Percentiles rank a stretch among this genome's conserved stretches.
Conservation (phyloP, 176 grass and related monocot genomes). For the Chrysopogon serrulatus region DNA sequence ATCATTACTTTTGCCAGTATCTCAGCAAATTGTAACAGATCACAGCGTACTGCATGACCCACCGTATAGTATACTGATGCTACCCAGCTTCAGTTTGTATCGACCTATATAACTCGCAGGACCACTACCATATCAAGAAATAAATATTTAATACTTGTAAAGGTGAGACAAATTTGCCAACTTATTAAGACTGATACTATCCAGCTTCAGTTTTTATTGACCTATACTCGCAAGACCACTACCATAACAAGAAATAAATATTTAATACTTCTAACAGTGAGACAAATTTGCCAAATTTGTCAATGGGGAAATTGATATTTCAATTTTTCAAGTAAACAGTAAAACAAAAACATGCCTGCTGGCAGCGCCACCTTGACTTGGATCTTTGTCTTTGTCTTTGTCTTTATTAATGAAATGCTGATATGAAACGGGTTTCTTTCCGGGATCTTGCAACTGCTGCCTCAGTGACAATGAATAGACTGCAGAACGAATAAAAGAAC, state of each 20-base stretch:
- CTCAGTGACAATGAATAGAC: constrained; percentile 94
- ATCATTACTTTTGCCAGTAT: neutral
- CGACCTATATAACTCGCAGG: neutral
- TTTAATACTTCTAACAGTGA: neutral
- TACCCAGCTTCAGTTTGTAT: neutral
- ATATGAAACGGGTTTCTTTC: constrained; percentile 68
- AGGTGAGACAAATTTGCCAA: no score
- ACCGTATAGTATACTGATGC: neutral
- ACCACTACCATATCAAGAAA: neutral
- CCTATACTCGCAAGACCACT: neutral
- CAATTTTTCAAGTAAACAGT: neutral
- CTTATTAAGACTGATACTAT: no score
- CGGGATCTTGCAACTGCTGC: constrained; percentile 94
- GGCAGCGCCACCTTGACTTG: constrained; percentile 33
- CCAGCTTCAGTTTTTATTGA: neutral
- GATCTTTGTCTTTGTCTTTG: constrained; percentile 78
- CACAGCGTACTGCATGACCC: neutral
- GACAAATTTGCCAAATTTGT: neutral
- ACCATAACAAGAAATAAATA: neutral
- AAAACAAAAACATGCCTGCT: constrained; percentile 68
- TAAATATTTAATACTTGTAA: neutral
- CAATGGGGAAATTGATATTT: neutral
- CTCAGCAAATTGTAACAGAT: neutral
- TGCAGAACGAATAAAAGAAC: constrained; percentile 42
- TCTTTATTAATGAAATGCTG: constrained; percentile 98